A percentile compares a stretch with the other conserved stretches of the same genome.
These are phyloP conservation scores for Trapa bicornis DNA, from an alignment of 345 rosid genomes.

Conservation along the genomic window DNA sequence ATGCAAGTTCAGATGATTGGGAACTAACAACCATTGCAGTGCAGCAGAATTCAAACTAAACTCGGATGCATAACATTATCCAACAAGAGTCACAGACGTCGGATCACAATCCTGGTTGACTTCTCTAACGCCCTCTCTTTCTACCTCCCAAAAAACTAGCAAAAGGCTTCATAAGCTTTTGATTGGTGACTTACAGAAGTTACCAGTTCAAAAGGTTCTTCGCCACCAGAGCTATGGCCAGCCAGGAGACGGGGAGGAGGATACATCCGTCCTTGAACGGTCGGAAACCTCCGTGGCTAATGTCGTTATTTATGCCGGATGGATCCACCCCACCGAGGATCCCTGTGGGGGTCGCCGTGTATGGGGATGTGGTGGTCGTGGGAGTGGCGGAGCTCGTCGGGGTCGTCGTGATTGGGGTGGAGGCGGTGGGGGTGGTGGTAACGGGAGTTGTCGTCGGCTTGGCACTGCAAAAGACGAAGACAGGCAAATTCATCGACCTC, in stretches of 20 bases:
- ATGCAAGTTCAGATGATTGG: too few relatives aligned
- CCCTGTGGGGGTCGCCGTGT: conserved; percentile 32
- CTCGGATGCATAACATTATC: too few relatives aligned
- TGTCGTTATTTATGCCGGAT: conserved; percentile 33
- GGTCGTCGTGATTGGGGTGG: conserved; percentile 14
- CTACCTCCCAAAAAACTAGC: neutral
- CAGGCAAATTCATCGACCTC: neutral
- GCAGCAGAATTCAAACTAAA: too few relatives aligned
- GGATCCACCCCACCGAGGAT: conserved; percentile 41
- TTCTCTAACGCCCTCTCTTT: too few relatives aligned
- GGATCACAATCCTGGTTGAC: too few relatives aligned
- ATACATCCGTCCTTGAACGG: neutral
- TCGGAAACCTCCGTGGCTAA: conserved; percentile 17
- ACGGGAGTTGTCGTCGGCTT: conserved; percentile 11
- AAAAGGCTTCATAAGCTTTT: neutral
- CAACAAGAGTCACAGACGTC: neutral
- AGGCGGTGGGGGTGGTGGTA: conserved; percentile 2
- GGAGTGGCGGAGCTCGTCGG: conserved; percentile 8
- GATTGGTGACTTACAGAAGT: neutral
- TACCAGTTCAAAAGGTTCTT: neutral
- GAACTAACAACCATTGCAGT: too few relatives aligned
- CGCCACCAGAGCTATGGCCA: conserved; percentile 16
- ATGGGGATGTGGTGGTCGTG: conserved; percentile 24
- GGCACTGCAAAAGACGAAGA: neutral
- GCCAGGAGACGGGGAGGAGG: conserved; percentile 2